These are phyloP conservation scores for Chrysoporthe puriensis DNA, from an alignment of 2,329 filamentous ascomycete species.

Conservation along the genomic window DNA sequence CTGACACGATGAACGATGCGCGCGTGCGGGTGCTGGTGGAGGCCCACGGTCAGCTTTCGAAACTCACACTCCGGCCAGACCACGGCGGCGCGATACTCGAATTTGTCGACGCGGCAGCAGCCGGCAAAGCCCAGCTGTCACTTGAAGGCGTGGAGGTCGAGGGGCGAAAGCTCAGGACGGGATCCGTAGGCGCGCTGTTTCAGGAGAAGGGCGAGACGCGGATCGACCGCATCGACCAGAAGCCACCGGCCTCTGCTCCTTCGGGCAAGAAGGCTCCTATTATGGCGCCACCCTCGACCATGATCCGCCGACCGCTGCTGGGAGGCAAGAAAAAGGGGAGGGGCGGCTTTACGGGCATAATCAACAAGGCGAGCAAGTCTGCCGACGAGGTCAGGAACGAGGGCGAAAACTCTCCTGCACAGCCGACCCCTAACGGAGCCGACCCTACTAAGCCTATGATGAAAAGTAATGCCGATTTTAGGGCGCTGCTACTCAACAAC, in stretches of 20 bases:
- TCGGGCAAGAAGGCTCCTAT: slow-evolving; percentile 41
- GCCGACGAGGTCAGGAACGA: slow-evolving; percentile 26
- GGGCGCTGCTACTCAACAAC: slow-evolving; percentile 50
- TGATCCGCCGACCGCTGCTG: slow-evolving; percentile 44
- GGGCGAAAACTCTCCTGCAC: slow-evolving; percentile 15
- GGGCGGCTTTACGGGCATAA: slow-evolving; percentile 37
- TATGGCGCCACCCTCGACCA: slow-evolving; percentile 48
- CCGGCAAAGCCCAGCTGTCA: slow-evolving; percentile 70
- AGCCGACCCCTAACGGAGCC: background rate
- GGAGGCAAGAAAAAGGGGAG: slow-evolving; percentile 29
- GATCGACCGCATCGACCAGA: slow-evolving; percentile 45
- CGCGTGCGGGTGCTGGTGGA: slow-evolving; percentile 76
- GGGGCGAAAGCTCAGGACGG: slow-evolving; percentile 57
- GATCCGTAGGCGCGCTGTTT: slow-evolving; percentile 58
- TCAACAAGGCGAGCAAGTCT: slow-evolving; percentile 31
- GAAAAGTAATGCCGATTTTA: slow-evolving; percentile 63
- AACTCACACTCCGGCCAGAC: slow-evolving; percentile 77
- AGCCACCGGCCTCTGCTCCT: slow-evolving; percentile 36
- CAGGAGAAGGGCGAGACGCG: slow-evolving; percentile 51
- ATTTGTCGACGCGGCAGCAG: slow-evolving; percentile 69
- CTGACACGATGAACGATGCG: slow-evolving; percentile 89
- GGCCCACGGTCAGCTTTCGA: slow-evolving; percentile 70
- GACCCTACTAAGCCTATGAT: slow-evolving; percentile 35
- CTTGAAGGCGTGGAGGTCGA: slow-evolving; percentile 61
- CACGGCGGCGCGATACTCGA: slow-evolving; percentile 88